Percentiles rank a stretch among this genome's conserved stretches.
Evolutionary conservation across 805 yeast species (phyloP).

Genomic region (Zygoascus biomembranicola): DNA sequence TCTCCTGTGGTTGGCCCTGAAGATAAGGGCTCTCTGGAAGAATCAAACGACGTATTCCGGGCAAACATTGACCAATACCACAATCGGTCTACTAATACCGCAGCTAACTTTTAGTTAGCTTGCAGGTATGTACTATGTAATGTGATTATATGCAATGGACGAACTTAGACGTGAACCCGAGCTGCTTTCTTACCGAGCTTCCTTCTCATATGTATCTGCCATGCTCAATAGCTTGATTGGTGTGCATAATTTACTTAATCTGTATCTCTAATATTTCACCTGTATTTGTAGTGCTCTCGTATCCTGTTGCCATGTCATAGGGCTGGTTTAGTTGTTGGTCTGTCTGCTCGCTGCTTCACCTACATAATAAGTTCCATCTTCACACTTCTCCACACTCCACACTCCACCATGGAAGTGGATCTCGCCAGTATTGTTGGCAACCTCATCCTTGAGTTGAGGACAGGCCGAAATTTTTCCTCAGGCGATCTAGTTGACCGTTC

Average conservation of each 20-base stretch:
- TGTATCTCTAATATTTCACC: no score
- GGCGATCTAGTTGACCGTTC: neutral
- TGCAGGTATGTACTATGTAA: neutral
- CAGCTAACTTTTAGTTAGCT: constrained; percentile 26
- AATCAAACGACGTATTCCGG: constrained; percentile 26
- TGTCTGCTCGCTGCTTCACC: neutral
- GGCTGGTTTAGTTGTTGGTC: no score
- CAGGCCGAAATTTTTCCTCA: neutral
- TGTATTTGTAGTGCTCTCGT: no score
- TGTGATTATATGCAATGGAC: neutral
- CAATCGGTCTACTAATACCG: constrained; percentile 23
- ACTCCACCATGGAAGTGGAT: neutral
- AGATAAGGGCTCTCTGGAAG: constrained; percentile 19
- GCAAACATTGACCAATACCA: constrained; percentile 32
- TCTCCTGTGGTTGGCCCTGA: constrained; percentile 15
- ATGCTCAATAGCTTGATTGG: no score
- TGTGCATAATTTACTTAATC: no score
- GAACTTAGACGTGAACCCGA: neutral
- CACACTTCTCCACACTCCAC: neutral
- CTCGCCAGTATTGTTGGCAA: neutral
- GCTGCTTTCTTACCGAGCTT: no score
- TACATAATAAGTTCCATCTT: neutral
- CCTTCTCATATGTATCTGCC: no score
- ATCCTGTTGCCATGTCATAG: no score
- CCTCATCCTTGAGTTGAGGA: neutral